Evolutionary conservation across 352 stramenopile genomes (phyloP), one percentile per base, ranked within the genome.

Genomic region (Thraustotheca clavata): DNA sequence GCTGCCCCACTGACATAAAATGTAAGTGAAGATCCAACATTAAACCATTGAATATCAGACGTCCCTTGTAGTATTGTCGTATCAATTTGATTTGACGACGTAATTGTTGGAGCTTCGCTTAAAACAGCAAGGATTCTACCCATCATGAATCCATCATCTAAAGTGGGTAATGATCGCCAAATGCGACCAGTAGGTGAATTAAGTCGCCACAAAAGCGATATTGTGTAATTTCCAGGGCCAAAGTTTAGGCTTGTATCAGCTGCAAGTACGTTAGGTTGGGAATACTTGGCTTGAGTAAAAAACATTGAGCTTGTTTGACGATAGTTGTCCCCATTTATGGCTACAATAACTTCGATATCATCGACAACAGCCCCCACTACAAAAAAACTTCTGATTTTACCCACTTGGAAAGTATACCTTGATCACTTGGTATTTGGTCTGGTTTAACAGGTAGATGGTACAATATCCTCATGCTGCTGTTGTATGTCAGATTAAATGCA

Each of bases 61-160:
- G 57, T 33, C 4, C 41, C 41, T 2, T 9, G n/a, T 9, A 24
- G 43, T 31, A 24, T 31, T 1, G 1, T 24, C n/a, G 43, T 14
- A 18, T 26, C 43, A 18, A 52, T 31, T 52, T 52, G 33, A 27
- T 50, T 50, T 11, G 14, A 52, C 26, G 18, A 46, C n/a, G 24
- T 62, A 29, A 18, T 34, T 50, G 34, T 29, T 24, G 39, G 18
- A 4, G 55, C 18, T 39, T 65, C 27, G 2, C 27, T 32, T 11
- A 65, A 34, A 18, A 65, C 57, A 6, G 57, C 38, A 12, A 65
- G 57, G 4, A 65, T 18, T 9, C 57, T 29, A 24, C 57, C 57
- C 57, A 65, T 65, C n/a, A 55, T 34, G 18, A 65, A 65, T 16
- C 57, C 57, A 26, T 65, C 57, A 32, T 38, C 16, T 16, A 38